phyloP scores from a whole-genome alignment of 2,329 filamentous ascomycete species.

The Penicillium capsulatum region DNA sequence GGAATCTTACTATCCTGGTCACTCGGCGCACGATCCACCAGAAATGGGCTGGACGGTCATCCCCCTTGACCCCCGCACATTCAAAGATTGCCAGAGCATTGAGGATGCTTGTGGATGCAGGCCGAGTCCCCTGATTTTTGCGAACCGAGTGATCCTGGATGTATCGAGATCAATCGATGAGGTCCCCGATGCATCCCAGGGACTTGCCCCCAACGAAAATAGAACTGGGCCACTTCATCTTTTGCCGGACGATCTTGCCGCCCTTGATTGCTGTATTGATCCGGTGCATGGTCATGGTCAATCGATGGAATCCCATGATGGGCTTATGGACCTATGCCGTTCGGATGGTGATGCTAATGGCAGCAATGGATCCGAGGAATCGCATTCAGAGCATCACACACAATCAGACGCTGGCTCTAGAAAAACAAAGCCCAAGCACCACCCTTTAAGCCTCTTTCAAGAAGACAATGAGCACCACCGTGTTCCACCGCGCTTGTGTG shows the following conservation, averaged over 20 bases:
- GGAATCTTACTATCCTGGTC: conserved; percentile 22
- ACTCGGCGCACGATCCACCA: conserved; percentile 20
- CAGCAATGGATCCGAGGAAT: background rate
- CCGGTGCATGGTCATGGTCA: background rate
- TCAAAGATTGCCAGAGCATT: conserved; percentile 33
- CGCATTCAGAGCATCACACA: no score
- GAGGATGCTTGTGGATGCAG: conserved; percentile 41
- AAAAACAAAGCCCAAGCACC: background rate
- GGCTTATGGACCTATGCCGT: background rate
- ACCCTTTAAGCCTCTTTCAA: conserved; percentile 12
- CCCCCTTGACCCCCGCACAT: conserved; percentile 43
- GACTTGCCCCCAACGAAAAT: conserved; percentile 10
- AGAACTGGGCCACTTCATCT: background rate
- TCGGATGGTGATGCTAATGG: background rate
- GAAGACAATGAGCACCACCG: conserved; percentile 14
- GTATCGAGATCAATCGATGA: conserved; percentile 25
- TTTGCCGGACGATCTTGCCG: conserved; percentile 27
- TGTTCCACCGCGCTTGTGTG: conserved; percentile 5
- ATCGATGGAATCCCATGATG: background rate
- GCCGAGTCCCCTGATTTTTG: conserved; percentile 18
- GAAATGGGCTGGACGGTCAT: conserved; percentile 45
- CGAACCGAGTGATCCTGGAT: conserved; percentile 26
- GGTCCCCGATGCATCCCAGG: conserved; percentile 28
- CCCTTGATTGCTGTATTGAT: conserved; percentile 21
- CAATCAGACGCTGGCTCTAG: background rate